A percentile compares a stretch with the other conserved stretches of the same genome.
Evolutionary conservation across 768 basidiomycete species (phyloP).

Genomic region (Saitozyma podzolica): DNA sequence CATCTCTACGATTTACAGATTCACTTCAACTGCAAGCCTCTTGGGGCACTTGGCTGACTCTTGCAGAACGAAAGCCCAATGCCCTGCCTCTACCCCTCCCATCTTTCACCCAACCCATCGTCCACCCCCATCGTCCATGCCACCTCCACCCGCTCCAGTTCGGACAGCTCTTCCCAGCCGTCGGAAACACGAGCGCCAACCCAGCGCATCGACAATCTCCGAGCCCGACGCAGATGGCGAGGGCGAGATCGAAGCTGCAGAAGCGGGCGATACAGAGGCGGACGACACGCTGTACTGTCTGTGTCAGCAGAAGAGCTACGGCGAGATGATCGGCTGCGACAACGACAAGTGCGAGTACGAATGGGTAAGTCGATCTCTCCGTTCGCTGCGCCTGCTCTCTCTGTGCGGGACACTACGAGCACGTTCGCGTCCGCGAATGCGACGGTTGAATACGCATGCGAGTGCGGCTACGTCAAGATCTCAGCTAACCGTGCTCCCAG

Average conservation of each 20-base stretch:
- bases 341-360: constrained; percentile 74
- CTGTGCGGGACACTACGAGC: neutral
- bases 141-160: constrained; percentile 25
- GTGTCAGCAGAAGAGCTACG: constrained; percentile 80
- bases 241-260: constrained; percentile 58
- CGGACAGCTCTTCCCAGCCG: neutral
- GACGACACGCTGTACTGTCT: constrained; percentile 76
- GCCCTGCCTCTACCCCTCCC: constrained; percentile 28
- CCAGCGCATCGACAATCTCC: neutral
- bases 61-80: constrained; percentile 39
- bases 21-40: neutral
- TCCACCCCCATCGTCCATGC: constrained; percentile 24
- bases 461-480: too few species aligned
- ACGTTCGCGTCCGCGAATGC: neutral
- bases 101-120: constrained; percentile 18
- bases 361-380: constrained; percentile 69
- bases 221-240: constrained; percentile 26
- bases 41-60: constrained; percentile 1
- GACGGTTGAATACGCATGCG: too few species aligned
- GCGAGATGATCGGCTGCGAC: constrained; percentile 95
- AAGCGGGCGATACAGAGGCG: constrained; percentile 59
- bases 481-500: constrained; percentile 48
- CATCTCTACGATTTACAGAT: neutral
- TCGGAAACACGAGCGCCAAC: neutral
- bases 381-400: neutral